Evolutionary conservation across 495 filamentous ascomycete species (phyloP), one percentile per base, ranked within the genome.

Genomic region (Evansstolkia leycettana): DNA sequence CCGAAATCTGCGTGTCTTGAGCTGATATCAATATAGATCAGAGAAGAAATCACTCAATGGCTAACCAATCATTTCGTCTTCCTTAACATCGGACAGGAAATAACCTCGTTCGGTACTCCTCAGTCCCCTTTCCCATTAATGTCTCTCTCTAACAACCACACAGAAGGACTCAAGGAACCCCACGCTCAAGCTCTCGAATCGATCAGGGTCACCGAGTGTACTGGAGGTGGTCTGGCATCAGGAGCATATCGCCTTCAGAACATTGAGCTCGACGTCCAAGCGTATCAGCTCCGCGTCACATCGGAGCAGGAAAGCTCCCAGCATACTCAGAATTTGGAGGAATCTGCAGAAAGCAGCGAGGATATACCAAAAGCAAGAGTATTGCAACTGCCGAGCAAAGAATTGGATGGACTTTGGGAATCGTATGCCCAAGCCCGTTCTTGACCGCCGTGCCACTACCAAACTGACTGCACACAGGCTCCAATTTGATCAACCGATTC

Each of bases 331-430:
- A n/a, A 29, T 12, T 31, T 28, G 20, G 39, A 43, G 9, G 48
- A 40, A 7, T 17, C 17, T 6, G 30, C 20, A 27, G 37, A 41
- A 16, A 40, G 12, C 3, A 17, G 17, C 16, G 33, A 46, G 3
- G 42, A 46, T 23, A 18, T 25, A 17, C 13, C 41, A 14, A 46
- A 42, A 26, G 48, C 56, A 10, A 58, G 47, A 9, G 39, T 65
- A 10, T 37, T 51, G 12, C 26, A 24, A 11, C 46, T 75, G 13
- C 71, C 71, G 1, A 53, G 48, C 31, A 51, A 48, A 17, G 32
- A 43, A 3, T 41, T 73, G n/a, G 54, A 67, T 36, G 60, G 57
- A 20, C 31, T 64, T 11, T 75, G 71, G 71, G 64, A 70, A 32
- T 64, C 61, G 55, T 62, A 58, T 5, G 20, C n/a, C n/a, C n/a